Percentiles rank a stretch among this genome's conserved stretches.
These are phyloP conservation scores for Hamigera avellanea DNA, from an alignment of 495 filamentous ascomycete genomes.

Conservation along the genomic window DNA sequence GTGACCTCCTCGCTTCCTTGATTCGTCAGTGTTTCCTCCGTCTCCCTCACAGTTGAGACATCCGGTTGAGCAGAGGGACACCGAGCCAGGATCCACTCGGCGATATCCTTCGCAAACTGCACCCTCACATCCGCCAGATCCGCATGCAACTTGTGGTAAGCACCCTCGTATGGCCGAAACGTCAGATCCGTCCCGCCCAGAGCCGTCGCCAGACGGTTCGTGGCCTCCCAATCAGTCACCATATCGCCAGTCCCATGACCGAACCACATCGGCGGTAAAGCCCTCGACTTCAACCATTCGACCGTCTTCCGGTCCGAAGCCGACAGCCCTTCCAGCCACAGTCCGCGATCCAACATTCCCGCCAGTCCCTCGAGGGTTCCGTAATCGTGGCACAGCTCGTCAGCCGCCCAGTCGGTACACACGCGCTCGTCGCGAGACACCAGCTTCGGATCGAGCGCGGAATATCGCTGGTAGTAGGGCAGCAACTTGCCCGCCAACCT, in stretches of 20 bases:
- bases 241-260: slow-evolving; percentile 59
- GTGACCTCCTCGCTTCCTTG: background rate
- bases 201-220: slow-evolving; percentile 46
- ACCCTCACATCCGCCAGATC: slow-evolving; percentile 51
- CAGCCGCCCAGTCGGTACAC: slow-evolving; percentile 39
- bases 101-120: slow-evolving; percentile 58
- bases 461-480: slow-evolving; percentile 46
- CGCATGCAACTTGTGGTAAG: slow-evolving; percentile 62
- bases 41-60: background rate
- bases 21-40: background rate
- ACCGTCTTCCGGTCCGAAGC: slow-evolving; percentile 12
- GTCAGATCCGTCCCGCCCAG: slow-evolving; percentile 38
- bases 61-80: background rate
- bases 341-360: slow-evolving; percentile 57
- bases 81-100: slow-evolving; percentile 60
- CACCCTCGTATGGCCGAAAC: slow-evolving; percentile 66
- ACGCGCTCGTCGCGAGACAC: slow-evolving; percentile 54
- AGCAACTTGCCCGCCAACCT: slow-evolving; percentile 51
- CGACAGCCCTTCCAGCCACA: slow-evolving; percentile 15
- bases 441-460: slow-evolving; percentile 42
- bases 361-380: slow-evolving; percentile 69
- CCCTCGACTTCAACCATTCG: slow-evolving; percentile 18
- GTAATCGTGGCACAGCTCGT: slow-evolving; percentile 61
- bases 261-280: slow-evolving; percentile 37
- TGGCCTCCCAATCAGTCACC: slow-evolving; percentile 49